phyloP scores from a whole-genome alignment of 148 eudicot species.

The Rhododendron henanense region DNA sequence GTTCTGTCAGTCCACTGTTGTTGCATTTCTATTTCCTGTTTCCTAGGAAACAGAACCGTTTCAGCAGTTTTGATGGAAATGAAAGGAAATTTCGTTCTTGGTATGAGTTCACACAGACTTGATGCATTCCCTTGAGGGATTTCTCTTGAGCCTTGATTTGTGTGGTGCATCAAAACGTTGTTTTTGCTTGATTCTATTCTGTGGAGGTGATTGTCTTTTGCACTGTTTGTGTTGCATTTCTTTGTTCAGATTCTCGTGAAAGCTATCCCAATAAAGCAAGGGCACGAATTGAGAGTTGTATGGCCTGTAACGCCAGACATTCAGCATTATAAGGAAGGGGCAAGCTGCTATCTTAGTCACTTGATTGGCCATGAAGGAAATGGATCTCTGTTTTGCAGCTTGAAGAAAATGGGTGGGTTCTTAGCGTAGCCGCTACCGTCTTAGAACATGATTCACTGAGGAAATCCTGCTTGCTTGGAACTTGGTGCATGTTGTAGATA shows the following conservation, averaged over 20 bases:
- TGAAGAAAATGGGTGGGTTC: constrained; percentile 1
- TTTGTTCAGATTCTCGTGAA: background rate
- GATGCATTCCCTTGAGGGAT: background rate
- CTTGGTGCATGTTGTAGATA: background rate
- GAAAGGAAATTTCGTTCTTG: too few relatives aligned
- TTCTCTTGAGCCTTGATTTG: background rate
- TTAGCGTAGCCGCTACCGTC: background rate
- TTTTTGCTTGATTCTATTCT: background rate
- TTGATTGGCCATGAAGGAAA: constrained; percentile 1
- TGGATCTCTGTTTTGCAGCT: constrained; percentile 1
- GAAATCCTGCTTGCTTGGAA: background rate
- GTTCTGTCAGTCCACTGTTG: background rate
- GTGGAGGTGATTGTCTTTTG: background rate
- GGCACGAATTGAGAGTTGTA: background rate
- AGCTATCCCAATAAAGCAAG: background rate
- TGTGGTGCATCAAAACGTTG: background rate
- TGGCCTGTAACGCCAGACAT: background rate
- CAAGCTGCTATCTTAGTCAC: background rate
- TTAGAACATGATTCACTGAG: background rate
- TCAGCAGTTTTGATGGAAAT: too few relatives aligned
- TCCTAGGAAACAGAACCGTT: too few relatives aligned
- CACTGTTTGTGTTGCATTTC: background rate
- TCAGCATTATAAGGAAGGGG: background rate
- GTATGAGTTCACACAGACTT: background rate
- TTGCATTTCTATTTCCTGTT: background rate